These are phyloP conservation scores for Anthracocystis panici-leucophaei DNA, from an alignment of 1,284 basidiomycete genomes.

Conservation along the genomic window DNA sequence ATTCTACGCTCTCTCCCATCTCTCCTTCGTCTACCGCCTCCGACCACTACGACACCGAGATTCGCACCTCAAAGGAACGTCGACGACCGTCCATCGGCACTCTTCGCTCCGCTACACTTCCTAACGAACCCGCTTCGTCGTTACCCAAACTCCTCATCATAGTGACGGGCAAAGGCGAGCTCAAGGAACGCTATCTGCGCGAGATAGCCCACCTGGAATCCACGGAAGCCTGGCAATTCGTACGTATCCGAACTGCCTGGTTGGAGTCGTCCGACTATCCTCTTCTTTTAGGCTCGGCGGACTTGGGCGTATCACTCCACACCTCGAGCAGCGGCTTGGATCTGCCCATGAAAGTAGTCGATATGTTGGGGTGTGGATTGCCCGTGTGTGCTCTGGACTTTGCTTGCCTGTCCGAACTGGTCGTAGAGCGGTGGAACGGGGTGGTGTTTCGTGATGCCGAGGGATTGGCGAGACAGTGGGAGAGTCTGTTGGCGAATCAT, in stretches of 20 bases:
- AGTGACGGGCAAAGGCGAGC: slow-evolving; percentile 91
- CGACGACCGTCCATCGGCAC: slow-evolving; percentile 39
- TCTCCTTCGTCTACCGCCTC: slow-evolving; percentile 26
- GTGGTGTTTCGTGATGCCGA: slow-evolving; percentile 79
- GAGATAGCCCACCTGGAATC: slow-evolving; percentile 75
- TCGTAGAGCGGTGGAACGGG: slow-evolving; percentile 85
- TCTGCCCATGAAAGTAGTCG: slow-evolving; percentile 98
- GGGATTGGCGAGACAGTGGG: slow-evolving; percentile 80
- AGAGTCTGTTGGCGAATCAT: slow-evolving; percentile 65
- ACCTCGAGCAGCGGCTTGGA: slow-evolving; percentile 89
- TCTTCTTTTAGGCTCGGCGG: slow-evolving; percentile 78
- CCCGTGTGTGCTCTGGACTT: slow-evolving; percentile 93
- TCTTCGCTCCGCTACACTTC: slow-evolving; percentile 29
- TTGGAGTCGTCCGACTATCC: slow-evolving; percentile 61
- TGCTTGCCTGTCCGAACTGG: slow-evolving; percentile 85
- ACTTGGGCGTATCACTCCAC: slow-evolving; percentile 91
- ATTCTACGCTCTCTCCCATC: slow-evolving; percentile 19
- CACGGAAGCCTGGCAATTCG: slow-evolving; percentile 79
- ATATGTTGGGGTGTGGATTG: slow-evolving; percentile 97
- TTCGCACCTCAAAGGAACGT: slow-evolving; percentile 35
- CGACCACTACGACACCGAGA: not conserved
- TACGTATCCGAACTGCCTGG: slow-evolving; percentile 76
- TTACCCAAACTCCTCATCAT: slow-evolving; percentile 75
- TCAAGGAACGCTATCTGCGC: slow-evolving; percentile 80
- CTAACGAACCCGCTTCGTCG: slow-evolving; percentile 28